These are phyloP conservation scores for Verticillium nonalfalfae DNA, from an alignment of 2,329 filamentous ascomycete species.

Conservation along the genomic window DNA sequence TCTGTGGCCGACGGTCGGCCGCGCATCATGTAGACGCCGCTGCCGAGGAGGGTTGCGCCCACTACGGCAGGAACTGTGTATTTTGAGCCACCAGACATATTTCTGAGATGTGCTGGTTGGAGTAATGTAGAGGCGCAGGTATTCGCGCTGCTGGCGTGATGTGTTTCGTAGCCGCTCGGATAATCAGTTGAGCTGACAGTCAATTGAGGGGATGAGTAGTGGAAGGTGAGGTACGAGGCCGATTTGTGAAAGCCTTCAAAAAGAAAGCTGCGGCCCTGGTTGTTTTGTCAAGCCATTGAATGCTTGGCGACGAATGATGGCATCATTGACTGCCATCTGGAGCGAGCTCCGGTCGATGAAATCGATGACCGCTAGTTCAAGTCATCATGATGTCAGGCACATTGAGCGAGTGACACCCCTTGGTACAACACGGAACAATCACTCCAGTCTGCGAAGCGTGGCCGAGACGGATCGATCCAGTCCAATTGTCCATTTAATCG, in stretches of 20 bases:
- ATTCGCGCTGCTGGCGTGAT: too few relatives aligned
- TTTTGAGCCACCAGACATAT: slow-evolving; percentile 4
- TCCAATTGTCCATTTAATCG: background rate
- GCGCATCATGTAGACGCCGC: slow-evolving; percentile 8
- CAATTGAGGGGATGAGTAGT: background rate
- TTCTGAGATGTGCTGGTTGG: background rate
- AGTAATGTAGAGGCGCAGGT: background rate
- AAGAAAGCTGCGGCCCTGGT: too few relatives aligned
- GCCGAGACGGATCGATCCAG: background rate
- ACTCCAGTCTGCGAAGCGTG: background rate
- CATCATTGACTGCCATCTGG: slow-evolving; percentile 6
- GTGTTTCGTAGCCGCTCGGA: background rate
- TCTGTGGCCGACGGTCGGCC: slow-evolving; percentile 4
- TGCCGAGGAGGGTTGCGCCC: slow-evolving; percentile 6
- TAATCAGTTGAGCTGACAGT: background rate
- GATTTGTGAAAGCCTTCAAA: too few relatives aligned
- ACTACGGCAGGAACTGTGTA: slow-evolving; percentile 5
- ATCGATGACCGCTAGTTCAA: slow-evolving; percentile 11
- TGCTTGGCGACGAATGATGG: slow-evolving; percentile 5
- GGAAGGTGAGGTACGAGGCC: background rate
- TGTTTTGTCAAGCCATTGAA: background rate
- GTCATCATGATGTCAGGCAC: slow-evolving; percentile 11
- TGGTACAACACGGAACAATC: background rate
- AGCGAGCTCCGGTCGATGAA: background rate
- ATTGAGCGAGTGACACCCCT: background rate